Evolutionary conservation across 2,329 filamentous ascomycete genomes (phyloP).

Genomic region (Sporothrix variecibatus): DNA sequence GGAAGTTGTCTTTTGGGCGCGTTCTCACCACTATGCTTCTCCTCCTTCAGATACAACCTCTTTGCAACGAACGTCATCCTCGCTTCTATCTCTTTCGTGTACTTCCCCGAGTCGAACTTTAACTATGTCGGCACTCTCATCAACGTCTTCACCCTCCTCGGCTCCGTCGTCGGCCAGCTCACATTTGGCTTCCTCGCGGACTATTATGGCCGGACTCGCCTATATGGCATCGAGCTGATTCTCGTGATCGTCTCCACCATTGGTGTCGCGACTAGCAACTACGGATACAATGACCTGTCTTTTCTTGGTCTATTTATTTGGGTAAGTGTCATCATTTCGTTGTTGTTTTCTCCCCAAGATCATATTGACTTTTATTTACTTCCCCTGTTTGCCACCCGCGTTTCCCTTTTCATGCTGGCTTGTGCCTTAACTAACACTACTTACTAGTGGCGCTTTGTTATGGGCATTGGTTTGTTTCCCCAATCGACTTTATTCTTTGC

Average conservation of each 20-base stretch:
- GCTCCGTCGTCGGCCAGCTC: conserved; percentile 55
- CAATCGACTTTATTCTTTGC: neutral
- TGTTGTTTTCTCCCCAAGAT: neutral
- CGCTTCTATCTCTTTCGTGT: conserved; percentile 55
- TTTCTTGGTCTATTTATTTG: conserved; percentile 54
- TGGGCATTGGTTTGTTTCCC: conserved; percentile 47
- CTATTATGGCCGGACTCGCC: conserved; percentile 54
- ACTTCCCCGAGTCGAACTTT: conserved; percentile 49
- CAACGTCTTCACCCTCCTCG: conserved; percentile 55
- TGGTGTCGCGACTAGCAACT: conserved; percentile 55
- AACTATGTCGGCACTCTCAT: conserved; percentile 50
- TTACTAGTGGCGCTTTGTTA: conserved; percentile 54
- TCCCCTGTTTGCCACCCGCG: neutral
- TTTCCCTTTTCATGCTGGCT: neutral
- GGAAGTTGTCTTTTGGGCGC: neutral
- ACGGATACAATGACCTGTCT: conserved; percentile 52
- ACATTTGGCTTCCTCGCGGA: conserved; percentile 57
- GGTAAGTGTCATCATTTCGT: conserved; percentile 36
- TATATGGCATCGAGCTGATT: conserved; percentile 59
- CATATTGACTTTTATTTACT: neutral
- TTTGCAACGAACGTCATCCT: conserved; percentile 58
- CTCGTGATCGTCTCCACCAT: conserved; percentile 60
- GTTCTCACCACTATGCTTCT: neutral
- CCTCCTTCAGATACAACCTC: conserved; percentile 50
- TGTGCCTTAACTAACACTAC: neutral